Base-by-base conservation (phyloP, 1,284 basidiomycete genomes). In the Apiotrichum brassicae region DNA sequence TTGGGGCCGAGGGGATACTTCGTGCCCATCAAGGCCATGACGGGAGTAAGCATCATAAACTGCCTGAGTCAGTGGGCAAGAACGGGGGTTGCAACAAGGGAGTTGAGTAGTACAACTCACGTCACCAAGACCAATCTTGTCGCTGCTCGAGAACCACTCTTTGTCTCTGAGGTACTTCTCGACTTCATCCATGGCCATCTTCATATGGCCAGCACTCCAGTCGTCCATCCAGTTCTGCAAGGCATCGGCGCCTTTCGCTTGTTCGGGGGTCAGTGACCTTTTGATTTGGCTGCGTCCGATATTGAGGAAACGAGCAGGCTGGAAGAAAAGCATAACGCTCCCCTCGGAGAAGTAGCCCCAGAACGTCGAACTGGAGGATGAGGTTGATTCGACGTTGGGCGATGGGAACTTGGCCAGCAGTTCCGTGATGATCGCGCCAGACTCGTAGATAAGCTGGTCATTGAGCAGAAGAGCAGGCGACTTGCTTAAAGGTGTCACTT, bases 301-400 rank as follows among this genome's bases (percentile, higher is more conserved):
- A 13, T 32, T 24, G 13, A 47, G 28, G 23, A 43, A 33, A 32
- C 42, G 42, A 4, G 43, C 32, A 7, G 49, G 44, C 44, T 51
- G 49, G 33, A 51, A 34, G 39, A 46, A 44, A 16, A 51, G 39
- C 49, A 46, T 46, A n/a, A 46, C 26, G 8, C 32, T 36, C 16
- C 43, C 43, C 43, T 51, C 49, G 44, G 38, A 42, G 34, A 51
- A 51, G 25, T 40, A 32, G 32, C 37, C 23, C 49, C 49, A 51
- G 39, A 51, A 51, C 20, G 33, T 38, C 25, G 38, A 41, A 19
- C 42, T 4, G 16, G 19, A 4, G 16, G 16, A 20, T 2, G 44
- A 39, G 24, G 56, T 40, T 6, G 55, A 58, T 50, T 70, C 60
- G 16, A 67, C 40, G 26, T 54, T 49, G 11, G 64, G 24, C 30